Evolutionary conservation across 2,329 filamentous ascomycete genomes (phyloP).

Genomic region (Fusarium illudens): DNA sequence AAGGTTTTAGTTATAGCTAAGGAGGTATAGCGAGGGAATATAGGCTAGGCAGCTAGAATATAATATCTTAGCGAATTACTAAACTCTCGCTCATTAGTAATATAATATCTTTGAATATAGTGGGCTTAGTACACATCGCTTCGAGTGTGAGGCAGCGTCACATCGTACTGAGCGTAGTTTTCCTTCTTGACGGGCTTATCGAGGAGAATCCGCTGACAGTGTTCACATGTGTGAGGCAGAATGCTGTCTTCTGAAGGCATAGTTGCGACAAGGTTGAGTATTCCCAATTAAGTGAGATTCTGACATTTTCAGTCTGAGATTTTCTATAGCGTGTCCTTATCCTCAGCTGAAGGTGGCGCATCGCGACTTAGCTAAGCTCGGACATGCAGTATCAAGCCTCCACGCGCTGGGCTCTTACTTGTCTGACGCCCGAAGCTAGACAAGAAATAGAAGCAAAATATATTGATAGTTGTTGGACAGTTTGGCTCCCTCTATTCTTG

Average conservation of each 20-base stretch:
- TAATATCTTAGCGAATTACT: too few relatives aligned
- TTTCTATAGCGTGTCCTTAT: not conserved
- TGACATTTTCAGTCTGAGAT: not conserved
- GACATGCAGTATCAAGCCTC: not conserved
- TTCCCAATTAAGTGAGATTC: not conserved
- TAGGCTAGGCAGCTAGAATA: too few relatives aligned
- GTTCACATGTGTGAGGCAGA: not conserved
- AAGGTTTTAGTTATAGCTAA: too few relatives aligned
- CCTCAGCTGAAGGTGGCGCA: not conserved
- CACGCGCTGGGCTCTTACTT: not conserved
- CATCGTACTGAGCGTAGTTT: not conserved
- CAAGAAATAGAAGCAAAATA: not conserved
- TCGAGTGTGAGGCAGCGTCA: not conserved
- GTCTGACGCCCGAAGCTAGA: not conserved
- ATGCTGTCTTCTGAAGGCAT: not conserved
- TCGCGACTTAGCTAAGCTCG: not conserved
- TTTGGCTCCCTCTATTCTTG: too few relatives aligned
- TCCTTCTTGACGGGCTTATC: not conserved
- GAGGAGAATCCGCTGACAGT: not conserved
- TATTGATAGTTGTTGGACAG: too few relatives aligned
- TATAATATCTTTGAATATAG: too few relatives aligned
- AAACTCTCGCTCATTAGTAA: too few relatives aligned
- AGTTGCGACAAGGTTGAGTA: not conserved
- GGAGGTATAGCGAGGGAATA: too few relatives aligned
- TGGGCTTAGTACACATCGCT: not conserved